Conservation (phyloP, 768 basidiomycete species). For the Leccinum truebloodii region DNA sequence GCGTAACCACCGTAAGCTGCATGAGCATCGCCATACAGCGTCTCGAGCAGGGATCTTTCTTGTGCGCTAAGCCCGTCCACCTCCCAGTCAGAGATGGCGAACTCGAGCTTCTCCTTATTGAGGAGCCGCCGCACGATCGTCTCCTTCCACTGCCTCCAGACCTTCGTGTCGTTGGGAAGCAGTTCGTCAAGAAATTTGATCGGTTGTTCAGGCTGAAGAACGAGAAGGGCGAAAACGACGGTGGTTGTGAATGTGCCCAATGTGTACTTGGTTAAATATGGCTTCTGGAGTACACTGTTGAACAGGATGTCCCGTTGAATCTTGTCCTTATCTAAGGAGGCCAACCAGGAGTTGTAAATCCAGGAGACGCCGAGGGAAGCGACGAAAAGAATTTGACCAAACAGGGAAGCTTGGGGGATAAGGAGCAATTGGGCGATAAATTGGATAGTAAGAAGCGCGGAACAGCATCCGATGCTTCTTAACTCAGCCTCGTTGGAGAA, state of each 20-base stretch:
- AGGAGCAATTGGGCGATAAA: constrained; percentile 2
- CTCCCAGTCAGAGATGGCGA: constrained; percentile 25
- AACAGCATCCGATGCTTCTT: neutral
- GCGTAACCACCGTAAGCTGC: constrained; percentile 29
- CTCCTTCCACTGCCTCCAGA: constrained; percentile 22
- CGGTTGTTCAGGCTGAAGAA: constrained; percentile 11
- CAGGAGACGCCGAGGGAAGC: neutral
- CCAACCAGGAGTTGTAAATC: constrained; percentile 8
- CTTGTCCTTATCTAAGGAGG: constrained; percentile 34
- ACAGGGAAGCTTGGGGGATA: constrained; percentile 1
- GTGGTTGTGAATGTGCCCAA: constrained; percentile 18
- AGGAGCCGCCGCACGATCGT: constrained; percentile 4
- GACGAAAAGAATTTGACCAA: neutral
- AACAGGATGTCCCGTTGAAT: constrained; percentile 18
- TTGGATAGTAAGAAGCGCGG: neutral
- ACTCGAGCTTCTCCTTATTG: constrained; percentile 25
- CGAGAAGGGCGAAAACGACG: constrained; percentile 20
- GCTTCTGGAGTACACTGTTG: constrained; percentile 11
- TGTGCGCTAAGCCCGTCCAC: constrained; percentile 12
- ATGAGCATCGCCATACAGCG: constrained; percentile 25
- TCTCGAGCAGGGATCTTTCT: constrained; percentile 24
- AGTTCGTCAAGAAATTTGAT: constrained; percentile 13
- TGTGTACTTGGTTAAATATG: constrained; percentile 17
- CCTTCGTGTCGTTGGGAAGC: constrained; percentile 22
- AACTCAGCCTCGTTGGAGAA: constrained; percentile 16